Conservation (phyloP, 164 flowering plant genomes). For the Vitis rupestris region DNA sequence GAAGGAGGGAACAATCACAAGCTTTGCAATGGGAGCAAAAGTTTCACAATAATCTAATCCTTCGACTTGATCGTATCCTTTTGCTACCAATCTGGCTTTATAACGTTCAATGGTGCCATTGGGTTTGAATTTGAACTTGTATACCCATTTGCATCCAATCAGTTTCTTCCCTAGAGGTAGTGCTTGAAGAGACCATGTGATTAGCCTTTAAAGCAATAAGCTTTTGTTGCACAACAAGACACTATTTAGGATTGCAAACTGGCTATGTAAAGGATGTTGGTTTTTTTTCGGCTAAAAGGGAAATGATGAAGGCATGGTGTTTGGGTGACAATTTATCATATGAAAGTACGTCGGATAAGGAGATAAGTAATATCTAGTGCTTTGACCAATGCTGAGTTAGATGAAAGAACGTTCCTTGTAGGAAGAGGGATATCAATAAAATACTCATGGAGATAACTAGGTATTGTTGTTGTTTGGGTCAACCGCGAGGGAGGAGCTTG, state of each 20-base stretch:
- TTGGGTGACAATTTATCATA: conserved; percentile 1
- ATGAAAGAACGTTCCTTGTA: conserved; percentile 14
- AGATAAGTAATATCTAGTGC: conserved; percentile 1
- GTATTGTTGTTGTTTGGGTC: conserved; percentile 13
- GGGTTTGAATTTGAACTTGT: background rate
- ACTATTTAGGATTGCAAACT: conserved; percentile 6
- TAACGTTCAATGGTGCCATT: conserved; percentile 7
- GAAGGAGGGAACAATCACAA: conserved; percentile 11
- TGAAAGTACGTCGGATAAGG: conserved; percentile 5
- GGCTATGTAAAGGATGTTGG: conserved; percentile 7
- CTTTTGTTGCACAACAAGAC: conserved; percentile 9
- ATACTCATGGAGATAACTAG: conserved; percentile 13
- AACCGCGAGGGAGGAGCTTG: conserved; percentile 4
- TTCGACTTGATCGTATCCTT: conserved; percentile 9
- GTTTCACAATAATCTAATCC: conserved; percentile 11
- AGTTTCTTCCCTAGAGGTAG: conserved; percentile 8
- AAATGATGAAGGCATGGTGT: conserved; percentile 20
- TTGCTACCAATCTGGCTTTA: conserved; percentile 9
- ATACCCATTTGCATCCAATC: conserved; percentile 11
- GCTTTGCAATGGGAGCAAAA: conserved; percentile 12
- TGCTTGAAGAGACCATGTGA: conserved; percentile 6
- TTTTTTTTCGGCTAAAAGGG: conserved; percentile 4
- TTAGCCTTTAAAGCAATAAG: conserved; percentile 5
- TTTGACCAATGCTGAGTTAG: conserved; percentile 1
- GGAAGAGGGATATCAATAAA: background rate